Percentiles rank a stretch among this genome's conserved stretches.
Evolutionary conservation across 2,329 filamentous ascomycete genomes (phyloP).

Genomic region (Xylogone sp.): DNA sequence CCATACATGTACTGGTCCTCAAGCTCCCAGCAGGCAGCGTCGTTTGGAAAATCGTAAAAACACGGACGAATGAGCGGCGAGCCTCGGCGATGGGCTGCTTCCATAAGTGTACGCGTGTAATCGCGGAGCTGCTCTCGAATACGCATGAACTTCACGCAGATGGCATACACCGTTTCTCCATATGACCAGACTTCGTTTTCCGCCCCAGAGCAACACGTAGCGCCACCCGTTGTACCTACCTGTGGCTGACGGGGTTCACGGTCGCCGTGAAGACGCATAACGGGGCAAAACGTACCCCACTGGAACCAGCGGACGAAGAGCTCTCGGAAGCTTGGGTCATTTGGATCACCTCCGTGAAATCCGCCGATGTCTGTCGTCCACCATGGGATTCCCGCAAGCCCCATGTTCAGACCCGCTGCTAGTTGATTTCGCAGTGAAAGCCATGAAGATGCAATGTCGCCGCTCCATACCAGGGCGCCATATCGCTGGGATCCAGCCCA

Average conservation of each 20-base stretch:
- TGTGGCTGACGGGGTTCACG: conserved; percentile 53
- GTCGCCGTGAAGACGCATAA: conserved; percentile 65
- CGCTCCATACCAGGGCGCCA: conserved; percentile 63
- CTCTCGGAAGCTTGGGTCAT: conserved; percentile 53
- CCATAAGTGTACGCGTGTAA: conserved; percentile 57
- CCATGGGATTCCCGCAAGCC: conserved; percentile 60
- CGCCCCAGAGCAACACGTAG: conserved; percentile 35
- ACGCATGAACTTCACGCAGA: conserved; percentile 55
- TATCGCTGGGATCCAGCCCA: conserved; percentile 60
- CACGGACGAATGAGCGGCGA: conserved; percentile 58
- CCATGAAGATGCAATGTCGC: conserved; percentile 65
- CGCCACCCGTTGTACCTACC: not conserved
- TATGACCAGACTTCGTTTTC: conserved; percentile 66
- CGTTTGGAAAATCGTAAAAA: conserved; percentile 61
- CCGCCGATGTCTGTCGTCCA: conserved; percentile 71
- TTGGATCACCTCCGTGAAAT: conserved; percentile 61
- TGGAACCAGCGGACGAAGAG: conserved; percentile 67
- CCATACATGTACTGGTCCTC: conserved; percentile 62
- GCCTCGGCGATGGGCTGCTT: conserved; percentile 54
- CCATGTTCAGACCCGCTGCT: conserved; percentile 62
- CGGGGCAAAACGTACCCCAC: conserved; percentile 64
- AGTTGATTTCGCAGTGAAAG: conserved; percentile 54
- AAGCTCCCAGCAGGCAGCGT: conserved; percentile 40
- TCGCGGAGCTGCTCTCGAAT: conserved; percentile 54
- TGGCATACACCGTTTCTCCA: conserved; percentile 54